phyloP scores from a whole-genome alignment of 2,329 filamentous ascomycete species.

The Hymenoscyphus linearis region DNA sequence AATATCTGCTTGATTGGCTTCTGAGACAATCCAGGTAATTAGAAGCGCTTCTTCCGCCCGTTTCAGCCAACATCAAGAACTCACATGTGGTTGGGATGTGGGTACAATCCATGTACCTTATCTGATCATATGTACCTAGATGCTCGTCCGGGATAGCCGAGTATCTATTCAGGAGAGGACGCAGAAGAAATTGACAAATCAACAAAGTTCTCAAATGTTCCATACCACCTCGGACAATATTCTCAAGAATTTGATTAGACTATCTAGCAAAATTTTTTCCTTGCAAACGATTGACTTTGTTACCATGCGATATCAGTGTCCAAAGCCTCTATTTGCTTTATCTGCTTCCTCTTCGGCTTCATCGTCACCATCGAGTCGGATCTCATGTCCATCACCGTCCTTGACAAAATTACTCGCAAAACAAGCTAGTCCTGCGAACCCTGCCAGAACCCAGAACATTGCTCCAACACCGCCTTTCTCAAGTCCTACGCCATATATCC shows the following conservation, averaged over 20 bases:
- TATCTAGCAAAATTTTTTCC: too few relatives aligned
- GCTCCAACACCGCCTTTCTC: slow-evolving; percentile 50
- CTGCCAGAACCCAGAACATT: slow-evolving; percentile 39
- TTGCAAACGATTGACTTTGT: too few relatives aligned
- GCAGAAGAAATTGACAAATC: not conserved
- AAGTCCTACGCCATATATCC: slow-evolving; percentile 54
- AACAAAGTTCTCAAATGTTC: too few relatives aligned
- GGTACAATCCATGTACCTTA: not conserved
- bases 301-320: not conserved
- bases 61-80: not conserved
- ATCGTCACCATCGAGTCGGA: slow-evolving; percentile 58
- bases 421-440: slow-evolving; percentile 45
- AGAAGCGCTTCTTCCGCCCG: not conserved
- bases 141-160: too few relatives aligned
- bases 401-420: slow-evolving; percentile 49
- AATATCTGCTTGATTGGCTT: not conserved
- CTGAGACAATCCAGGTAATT: not conserved
- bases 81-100: not conserved
- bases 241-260: too few relatives aligned
- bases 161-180: too few relatives aligned
- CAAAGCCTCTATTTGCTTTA: slow-evolving; percentile 18
- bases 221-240: too few relatives aligned
- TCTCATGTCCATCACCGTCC: slow-evolving; percentile 61
- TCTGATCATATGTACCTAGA: not conserved
- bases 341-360: slow-evolving; percentile 35